Conservation (phyloP, 371 early-diverging fungal species). For the Circinella umbellata region DNA sequence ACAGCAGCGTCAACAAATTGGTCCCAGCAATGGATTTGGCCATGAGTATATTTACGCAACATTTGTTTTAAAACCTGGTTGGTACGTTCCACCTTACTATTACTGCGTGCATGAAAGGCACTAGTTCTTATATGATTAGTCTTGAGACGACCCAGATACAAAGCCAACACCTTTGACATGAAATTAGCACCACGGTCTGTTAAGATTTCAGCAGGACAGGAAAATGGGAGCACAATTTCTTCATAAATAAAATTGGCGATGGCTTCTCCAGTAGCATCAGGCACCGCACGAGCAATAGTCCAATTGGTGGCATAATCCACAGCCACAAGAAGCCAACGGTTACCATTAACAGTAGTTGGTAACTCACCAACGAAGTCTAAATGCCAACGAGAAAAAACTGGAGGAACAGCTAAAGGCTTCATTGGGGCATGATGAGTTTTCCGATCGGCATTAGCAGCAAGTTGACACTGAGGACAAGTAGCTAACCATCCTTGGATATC, state of each 20-base stretch:
- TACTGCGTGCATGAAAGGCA: no score
- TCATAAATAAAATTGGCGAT: constrained; percentile 8
- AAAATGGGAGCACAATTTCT: constrained; percentile 6
- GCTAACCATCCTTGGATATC: constrained; percentile 12
- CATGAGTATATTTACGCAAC: constrained; percentile 7
- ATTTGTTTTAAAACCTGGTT: not conserved
- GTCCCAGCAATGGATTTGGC: constrained; percentile 7
- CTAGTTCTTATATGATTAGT: not conserved
- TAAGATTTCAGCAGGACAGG: not conserved
- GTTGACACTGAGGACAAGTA: not conserved
- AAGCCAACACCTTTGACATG: constrained; percentile 4
- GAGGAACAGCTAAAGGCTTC: not conserved
- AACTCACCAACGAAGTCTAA: constrained; percentile 32
- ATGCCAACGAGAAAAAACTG: constrained; percentile 23
- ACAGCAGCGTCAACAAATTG: not conserved
- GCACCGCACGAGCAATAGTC: constrained; percentile 27
- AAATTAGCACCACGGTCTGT: not conserved
- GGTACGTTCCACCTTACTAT: no score
- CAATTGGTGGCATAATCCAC: constrained; percentile 48
- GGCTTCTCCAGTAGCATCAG: constrained; percentile 10
- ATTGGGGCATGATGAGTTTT: not conserved
- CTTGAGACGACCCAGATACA: not conserved
- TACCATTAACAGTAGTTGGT: constrained; percentile 19
- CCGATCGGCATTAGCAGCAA: constrained; percentile 4
- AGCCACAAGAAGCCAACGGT: constrained; percentile 29